Conservation (phyloP, 2,329 filamentous ascomycete species). For the Fusarium stilboides region DNA sequence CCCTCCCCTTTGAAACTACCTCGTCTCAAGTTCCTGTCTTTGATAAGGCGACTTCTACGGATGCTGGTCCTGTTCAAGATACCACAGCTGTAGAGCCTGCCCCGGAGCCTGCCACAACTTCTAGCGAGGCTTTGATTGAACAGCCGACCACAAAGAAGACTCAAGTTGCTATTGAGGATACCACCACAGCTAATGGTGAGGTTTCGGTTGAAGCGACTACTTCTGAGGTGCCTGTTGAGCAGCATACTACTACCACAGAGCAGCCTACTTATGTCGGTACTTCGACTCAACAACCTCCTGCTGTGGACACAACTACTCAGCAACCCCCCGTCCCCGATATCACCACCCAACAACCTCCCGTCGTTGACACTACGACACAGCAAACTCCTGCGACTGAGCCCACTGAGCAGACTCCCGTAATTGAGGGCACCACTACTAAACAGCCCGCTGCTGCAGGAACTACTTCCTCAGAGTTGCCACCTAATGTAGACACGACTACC, state of each 20-base stretch:
- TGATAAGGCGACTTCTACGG: neutral
- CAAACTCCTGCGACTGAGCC: neutral
- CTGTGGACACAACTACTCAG: neutral
- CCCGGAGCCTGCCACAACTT: neutral
- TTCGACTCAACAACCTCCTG: neutral
- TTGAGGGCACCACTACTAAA: neutral
- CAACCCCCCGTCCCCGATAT: no score
- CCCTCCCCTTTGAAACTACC: conserved; percentile 10
- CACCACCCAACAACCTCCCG: no score
- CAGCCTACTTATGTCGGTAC: neutral
- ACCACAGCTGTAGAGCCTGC: neutral
- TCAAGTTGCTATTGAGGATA: neutral
- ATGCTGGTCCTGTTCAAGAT: neutral
- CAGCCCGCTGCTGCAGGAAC: neutral
- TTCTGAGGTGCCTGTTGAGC: neutral
- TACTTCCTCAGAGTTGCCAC: neutral
- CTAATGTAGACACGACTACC: neutral
- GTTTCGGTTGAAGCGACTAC: neutral
- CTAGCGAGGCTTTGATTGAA: neutral
- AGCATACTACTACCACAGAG: neutral
- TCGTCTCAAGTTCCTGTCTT: neutral
- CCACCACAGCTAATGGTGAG: neutral
- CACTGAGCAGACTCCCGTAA: no score
- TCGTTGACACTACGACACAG: no score
- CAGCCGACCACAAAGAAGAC: neutral